Evolutionary conservation across 2,329 filamentous ascomycete genomes (phyloP).

Genomic region (Stagonosporopsis rhizophila): DNA sequence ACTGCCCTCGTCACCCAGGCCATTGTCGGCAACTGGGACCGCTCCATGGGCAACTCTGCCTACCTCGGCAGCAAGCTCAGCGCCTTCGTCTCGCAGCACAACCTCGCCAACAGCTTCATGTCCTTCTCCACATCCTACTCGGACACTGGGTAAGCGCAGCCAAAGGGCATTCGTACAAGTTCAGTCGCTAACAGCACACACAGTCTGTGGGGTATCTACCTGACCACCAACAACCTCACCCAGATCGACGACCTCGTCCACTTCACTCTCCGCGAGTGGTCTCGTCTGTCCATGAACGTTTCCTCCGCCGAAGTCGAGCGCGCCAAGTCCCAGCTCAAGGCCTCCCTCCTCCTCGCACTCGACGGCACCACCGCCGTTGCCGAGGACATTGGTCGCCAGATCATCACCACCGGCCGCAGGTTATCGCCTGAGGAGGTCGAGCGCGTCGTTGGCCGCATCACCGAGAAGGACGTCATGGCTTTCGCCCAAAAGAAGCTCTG

Average conservation of each 20-base stretch:
- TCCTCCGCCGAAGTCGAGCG: conserved; percentile 92
- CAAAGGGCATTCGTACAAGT: background rate
- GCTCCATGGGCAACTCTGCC: conserved; percentile 95
- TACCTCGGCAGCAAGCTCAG: conserved; percentile 99
- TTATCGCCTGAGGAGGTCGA: conserved; percentile 94
- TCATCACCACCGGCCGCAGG: conserved; percentile 94
- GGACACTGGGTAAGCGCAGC: conserved; percentile 85
- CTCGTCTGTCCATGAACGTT: conserved; percentile 88
- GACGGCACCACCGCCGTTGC: conserved; percentile 97
- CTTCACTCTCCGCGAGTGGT: conserved; percentile 98
- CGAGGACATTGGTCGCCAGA: conserved; percentile 98
- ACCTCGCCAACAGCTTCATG: conserved; percentile 99
- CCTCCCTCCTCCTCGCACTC: conserved; percentile 93
- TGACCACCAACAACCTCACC: conserved; percentile 88
- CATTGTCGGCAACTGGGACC: conserved; percentile 99
- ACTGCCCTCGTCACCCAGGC: conserved; percentile 96
- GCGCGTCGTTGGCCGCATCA: conserved; percentile 84
- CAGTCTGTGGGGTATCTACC: conserved; percentile 99
- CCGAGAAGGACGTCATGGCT: conserved; percentile 95
- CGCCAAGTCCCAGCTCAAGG: conserved; percentile 98
- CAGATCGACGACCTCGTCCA: conserved; percentile 94
- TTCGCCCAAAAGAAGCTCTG: conserved; percentile 95
- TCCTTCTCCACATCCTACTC: conserved; percentile 99
- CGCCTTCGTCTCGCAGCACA: conserved; percentile 90
- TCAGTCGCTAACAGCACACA: conserved; percentile 36